Base-by-base conservation (phyloP, 2,329 filamentous ascomycete species). In the Cryphonectria japonica region DNA sequence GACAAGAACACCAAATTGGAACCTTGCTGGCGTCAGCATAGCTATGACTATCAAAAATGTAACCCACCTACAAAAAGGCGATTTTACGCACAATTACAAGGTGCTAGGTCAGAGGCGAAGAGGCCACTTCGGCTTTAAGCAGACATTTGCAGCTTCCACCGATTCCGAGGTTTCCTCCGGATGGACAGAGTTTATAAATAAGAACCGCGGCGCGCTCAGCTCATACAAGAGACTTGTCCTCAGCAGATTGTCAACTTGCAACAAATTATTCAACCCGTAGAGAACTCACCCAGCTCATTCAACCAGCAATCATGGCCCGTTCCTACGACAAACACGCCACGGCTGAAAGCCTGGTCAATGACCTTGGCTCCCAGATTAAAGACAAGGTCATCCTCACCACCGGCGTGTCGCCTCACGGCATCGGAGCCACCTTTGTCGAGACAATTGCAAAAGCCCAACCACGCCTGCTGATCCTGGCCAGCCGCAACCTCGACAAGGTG, bases 301-400 rank as follows among this genome's bases (percentile, higher is more conserved):
- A 50, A 4, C 1, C 29, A 39, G 9, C 7, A 9, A 61, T 19
- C 34, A 61, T 61, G 59, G 59, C 6, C 32, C 59, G 22, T 34
- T 61, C 59, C 29, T 61, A 61, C 34, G 59, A 39, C 34, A 22
- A 34, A 5, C 22, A 34, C 34, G 34, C 59, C 59, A 61, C 59
- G 6, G 59, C 59, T 14, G 32, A 61, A n/a, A 22, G 59, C 29
- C 59, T 61, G 59, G 59, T 34, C 11, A 34, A 34, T 39, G 63
- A 65, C n/a, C 43, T 65, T 16, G 39, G 29, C 9, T 0, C 63
- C 54, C 64, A 64, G 13, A 69, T 71, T 63, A 69, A 71, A 41
- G 67, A 61, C 19, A 68, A 41, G n/a, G 69, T 69, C 46, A 71
- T 76, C 59, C 66, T 76, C 57, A 66, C 75, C 29, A 76, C 75